Evolutionary conservation across 345 rosid genomes (phyloP).

Genomic region (Cardiospermum halicacabum): DNA sequence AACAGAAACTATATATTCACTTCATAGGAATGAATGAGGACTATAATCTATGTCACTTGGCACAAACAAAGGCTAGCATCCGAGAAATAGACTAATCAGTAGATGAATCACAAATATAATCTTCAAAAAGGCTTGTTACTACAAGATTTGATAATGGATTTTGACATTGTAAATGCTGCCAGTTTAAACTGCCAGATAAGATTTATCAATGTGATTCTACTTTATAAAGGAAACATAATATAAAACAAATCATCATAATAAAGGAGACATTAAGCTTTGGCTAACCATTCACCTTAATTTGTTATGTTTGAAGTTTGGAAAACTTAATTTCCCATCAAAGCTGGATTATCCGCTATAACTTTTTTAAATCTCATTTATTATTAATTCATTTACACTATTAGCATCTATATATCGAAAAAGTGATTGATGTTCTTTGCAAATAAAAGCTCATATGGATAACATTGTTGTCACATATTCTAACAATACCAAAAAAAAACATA

Average conservation of each 20-base stretch:
- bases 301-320: conserved; percentile 29
- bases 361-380: conserved; percentile 34
- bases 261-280: conserved; percentile 34
- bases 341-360: conserved; percentile 40
- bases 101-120: conserved; percentile 33
- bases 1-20: no score
- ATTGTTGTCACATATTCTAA: neutral
- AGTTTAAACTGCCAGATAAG: conserved; percentile 42
- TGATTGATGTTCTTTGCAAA: conserved; percentile 33
- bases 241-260: neutral
- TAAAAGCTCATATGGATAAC: neutral
- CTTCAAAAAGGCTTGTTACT: conserved; percentile 36
- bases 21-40: no score
- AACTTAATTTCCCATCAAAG: conserved; percentile 31
- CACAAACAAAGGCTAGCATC: no score
- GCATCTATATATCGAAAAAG: conserved; percentile 41
- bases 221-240: neutral
- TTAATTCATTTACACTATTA: conserved; percentile 25
- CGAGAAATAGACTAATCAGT: conserved; percentile 6
- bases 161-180: conserved; percentile 47
- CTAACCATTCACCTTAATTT: conserved; percentile 37
- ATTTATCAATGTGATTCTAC: no score
- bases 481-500: neutral
- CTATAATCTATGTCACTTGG: no score
- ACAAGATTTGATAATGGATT: conserved; percentile 35